phyloP scores from a whole-genome alignment of 169 alveolate genomes.

The Cyclospora cayetanensis region DNA sequence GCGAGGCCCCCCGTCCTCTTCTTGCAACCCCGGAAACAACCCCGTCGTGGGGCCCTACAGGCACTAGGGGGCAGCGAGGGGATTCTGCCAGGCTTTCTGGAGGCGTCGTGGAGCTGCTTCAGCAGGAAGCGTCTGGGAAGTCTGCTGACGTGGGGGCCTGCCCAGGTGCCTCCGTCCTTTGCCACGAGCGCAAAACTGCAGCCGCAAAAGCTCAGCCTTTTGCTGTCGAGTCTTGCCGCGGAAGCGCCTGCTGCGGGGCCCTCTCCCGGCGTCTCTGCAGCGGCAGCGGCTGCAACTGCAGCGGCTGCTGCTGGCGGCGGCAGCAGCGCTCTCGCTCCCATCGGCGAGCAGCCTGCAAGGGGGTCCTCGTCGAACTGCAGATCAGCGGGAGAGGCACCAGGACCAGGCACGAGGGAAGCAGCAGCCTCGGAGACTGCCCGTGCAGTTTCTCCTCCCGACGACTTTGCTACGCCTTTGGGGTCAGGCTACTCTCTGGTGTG shows the following conservation, averaged over 20 bases:
- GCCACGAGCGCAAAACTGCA: neutral
- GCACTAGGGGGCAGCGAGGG: neutral
- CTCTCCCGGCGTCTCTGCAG: neutral
- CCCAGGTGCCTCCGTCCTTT: neutral
- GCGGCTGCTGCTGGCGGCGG: neutral
- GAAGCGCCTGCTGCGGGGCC: neutral
- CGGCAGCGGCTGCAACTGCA: slow-evolving; percentile 1
- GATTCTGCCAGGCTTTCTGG: neutral
- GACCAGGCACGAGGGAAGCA: neutral
- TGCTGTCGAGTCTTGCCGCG: neutral
- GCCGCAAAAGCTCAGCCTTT: neutral
- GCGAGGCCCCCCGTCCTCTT: slow-evolving; percentile 13
- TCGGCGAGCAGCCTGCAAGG: neutral
- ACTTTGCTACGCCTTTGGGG: neutral
- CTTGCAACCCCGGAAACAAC: neutral
- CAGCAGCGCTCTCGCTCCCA: neutral
- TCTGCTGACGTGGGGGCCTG: neutral
- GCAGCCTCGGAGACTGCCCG: neutral
- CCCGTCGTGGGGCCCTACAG: neutral
- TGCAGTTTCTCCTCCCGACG: neutral
- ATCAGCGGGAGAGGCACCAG: neutral
- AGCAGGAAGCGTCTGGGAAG: neutral
- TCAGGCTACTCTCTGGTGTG: neutral
- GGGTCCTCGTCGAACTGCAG: neutral
- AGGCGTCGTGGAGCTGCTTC: neutral